Evolutionary conservation across 2,329 filamentous ascomycete species (phyloP).

Genomic region (Pseudodiploospora longispora): DNA sequence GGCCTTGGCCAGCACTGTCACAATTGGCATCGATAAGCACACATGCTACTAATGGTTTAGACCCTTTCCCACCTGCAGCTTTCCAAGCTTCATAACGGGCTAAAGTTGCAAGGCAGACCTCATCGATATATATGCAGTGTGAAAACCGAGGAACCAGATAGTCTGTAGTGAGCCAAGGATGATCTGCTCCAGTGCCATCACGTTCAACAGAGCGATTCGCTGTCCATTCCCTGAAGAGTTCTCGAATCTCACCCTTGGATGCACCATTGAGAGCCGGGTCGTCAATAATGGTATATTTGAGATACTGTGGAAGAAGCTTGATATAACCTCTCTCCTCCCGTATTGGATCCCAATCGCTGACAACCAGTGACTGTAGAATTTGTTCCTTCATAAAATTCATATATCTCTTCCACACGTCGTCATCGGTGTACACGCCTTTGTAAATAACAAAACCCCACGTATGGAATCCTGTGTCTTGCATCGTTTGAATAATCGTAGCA

Average conservation of each 20-base stretch:
- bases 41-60: no score
- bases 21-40: no score
- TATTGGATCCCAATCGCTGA: not conserved
- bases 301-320: not conserved
- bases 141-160: not conserved
- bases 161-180: no score
- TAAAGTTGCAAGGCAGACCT: not conserved
- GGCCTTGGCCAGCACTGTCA: no score
- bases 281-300: not conserved
- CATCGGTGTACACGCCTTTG: slow-evolving; percentile 11
- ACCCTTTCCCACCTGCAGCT: no score
- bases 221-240: not conserved
- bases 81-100: not conserved
- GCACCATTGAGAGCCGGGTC: not conserved
- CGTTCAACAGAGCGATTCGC: not conserved
- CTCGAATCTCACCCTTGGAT: not conserved
- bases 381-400: not conserved
- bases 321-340: not conserved
- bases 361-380: not conserved
- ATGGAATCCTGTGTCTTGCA: slow-evolving; percentile 6
- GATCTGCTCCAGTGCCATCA: not conserved
- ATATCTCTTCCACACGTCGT: slow-evolving; percentile 3
- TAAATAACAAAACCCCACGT: slow-evolving; percentile 13
- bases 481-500: not conserved
- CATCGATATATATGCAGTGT: not conserved